phyloP scores from a whole-genome alignment of 2,329 filamentous ascomycete species.

The Trichoderma pleuroti region DNA sequence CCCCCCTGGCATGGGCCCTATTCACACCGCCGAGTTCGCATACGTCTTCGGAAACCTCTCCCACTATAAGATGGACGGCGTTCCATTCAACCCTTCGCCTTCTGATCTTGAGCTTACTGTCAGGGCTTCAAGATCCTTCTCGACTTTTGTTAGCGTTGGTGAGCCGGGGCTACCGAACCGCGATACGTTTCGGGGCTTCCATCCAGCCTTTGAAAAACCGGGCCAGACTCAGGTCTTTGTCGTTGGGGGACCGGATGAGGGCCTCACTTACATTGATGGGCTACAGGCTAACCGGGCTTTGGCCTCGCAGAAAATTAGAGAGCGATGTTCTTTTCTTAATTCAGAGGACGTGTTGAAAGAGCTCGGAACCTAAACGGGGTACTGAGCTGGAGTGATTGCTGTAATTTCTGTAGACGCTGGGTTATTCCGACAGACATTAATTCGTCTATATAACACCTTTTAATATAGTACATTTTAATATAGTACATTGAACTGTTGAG shows the following conservation, averaged over 20 bases:
- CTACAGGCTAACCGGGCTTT: constrained; percentile 34
- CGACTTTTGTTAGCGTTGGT: constrained; percentile 42
- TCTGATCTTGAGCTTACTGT: constrained; percentile 40
- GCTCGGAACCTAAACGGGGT: constrained; percentile 35
- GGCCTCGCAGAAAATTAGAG: constrained; percentile 39
- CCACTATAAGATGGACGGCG: constrained; percentile 38
- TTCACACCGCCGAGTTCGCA: constrained; percentile 52
- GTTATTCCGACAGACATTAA: not conserved
- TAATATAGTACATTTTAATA: constrained; percentile 4
- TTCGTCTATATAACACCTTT: not conserved
- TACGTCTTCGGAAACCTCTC: constrained; percentile 49
- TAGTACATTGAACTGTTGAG: not conserved
- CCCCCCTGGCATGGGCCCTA: constrained; percentile 40
- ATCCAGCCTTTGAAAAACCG: constrained; percentile 32
- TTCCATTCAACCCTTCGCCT: constrained; percentile 35
- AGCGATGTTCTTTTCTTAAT: constrained; percentile 48
- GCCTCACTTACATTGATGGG: constrained; percentile 40
- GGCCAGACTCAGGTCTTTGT: constrained; percentile 37
- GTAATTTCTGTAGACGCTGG: not conserved
- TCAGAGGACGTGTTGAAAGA: constrained; percentile 41
- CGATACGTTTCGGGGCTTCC: constrained; percentile 42
- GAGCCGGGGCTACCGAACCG: constrained; percentile 30
- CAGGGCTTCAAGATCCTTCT: constrained; percentile 46
- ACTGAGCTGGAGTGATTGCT: too few species aligned
- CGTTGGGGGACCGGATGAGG: constrained; percentile 43